These are phyloP conservation scores for Puccinia triticina DNA, from an alignment of 1,284 basidiomycete species.

Conservation along the genomic window DNA sequence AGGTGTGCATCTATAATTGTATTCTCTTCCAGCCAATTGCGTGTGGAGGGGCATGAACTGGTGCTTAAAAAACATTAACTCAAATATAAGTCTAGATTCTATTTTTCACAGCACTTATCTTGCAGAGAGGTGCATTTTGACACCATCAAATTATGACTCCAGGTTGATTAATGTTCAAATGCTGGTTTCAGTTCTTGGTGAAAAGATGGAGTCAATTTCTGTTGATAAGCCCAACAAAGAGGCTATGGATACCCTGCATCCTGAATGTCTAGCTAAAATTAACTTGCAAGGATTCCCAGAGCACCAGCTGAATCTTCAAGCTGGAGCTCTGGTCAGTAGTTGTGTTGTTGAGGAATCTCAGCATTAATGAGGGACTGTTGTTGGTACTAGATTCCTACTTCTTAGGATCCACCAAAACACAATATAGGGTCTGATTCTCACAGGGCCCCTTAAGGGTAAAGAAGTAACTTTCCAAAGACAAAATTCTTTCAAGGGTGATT, in stretches of 20 bases:
- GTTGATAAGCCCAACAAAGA: not conserved
- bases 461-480: not conserved
- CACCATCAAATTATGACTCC: slow-evolving; percentile 2
- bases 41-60: not conserved
- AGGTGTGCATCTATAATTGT: not conserved
- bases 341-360: slow-evolving; percentile 62
- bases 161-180: not conserved
- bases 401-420: slow-evolving; percentile 48
- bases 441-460: not conserved
- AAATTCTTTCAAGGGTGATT: not conserved
- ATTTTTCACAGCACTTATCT: not conserved
- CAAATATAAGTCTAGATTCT: not conserved
- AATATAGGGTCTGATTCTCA: not conserved
- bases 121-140: not conserved
- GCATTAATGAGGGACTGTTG: slow-evolving; percentile 60
- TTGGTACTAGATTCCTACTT: slow-evolving; percentile 59
- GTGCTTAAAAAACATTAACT: not conserved
- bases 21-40: too few species aligned
- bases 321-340: slow-evolving; percentile 60
- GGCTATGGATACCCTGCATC: not conserved
- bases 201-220: not conserved
- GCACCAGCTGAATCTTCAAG: not conserved
- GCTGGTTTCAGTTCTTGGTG: too few species aligned
- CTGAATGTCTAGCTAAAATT: not conserved
- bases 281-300: not conserved